Evolutionary conservation across 371 early-diverging fungal species (phyloP), one percentile per base, ranked within the genome.

Genomic region (Mucor piriformis): DNA sequence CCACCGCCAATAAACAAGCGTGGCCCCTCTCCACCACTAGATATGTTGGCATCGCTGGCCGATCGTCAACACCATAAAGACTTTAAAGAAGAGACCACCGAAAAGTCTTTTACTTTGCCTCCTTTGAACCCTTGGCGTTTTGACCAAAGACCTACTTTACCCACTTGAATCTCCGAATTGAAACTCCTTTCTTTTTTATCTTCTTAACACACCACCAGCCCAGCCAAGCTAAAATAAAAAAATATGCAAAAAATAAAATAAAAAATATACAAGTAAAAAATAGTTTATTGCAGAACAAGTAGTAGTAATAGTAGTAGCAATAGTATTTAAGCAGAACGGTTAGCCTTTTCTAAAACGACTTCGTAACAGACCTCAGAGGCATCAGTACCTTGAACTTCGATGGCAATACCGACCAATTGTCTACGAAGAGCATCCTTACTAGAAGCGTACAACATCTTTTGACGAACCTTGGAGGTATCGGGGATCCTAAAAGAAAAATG

Each of bases 381-480:
- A 50, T 93, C 93, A 50, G 92, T 94, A 62, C 88, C 91, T 83
- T 97, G 97, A 64, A 96, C 79, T 54, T 94, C 94, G 50, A 79
- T 70, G 53, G 77, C 83, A 57, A 94, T 59, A 53, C 95, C 96
- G 42, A 82, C 83, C 51, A 95, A 83, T 50, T 73, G 70, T 74
- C 79, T 88, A 72, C 91, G 88, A 38, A 97, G 68, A 50, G 87
- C 88, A 38, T 89, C 89, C 80, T 92, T 95, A 82, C 88, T 88
- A 54, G 93, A 85, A 50, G 97, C 88, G 81, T 95, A 96, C 67
- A 95, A 43, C 97, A 97, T 97, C 87, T 95, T 95, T 64, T 80
- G 56, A 72, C 84, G 89, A 62, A 95, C 70, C 67, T 82, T 87
- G 54, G 94, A 76, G 12, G 61, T 73, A 65, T 95, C 95, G 21